These are phyloP conservation scores for Plasmopara muralis DNA, from an alignment of 352 stramenopile species.

Conservation along the genomic window DNA sequence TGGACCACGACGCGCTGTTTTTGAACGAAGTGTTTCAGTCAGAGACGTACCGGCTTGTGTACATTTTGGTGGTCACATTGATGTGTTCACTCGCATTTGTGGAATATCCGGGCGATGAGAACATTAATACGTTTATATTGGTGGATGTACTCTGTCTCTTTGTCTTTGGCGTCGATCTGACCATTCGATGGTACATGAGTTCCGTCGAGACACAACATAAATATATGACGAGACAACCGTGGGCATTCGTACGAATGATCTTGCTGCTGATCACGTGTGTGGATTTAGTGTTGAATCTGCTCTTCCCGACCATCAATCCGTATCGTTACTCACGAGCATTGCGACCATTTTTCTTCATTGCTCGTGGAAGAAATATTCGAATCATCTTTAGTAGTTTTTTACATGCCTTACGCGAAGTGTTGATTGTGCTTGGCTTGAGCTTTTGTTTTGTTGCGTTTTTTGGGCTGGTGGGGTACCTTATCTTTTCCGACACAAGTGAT, in stretches of 20 bases:
- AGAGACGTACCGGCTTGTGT: slow-evolving; percentile 57
- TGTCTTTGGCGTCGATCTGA: slow-evolving; percentile 56
- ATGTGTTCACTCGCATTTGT: slow-evolving; percentile 64
- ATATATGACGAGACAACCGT: slow-evolving; percentile 68
- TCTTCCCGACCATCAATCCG: slow-evolving; percentile 45
- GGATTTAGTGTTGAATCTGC: slow-evolving; percentile 44
- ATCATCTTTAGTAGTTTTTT: slow-evolving; percentile 82
- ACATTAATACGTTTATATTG: slow-evolving; percentile 43
- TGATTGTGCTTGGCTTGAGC: slow-evolving; percentile 60
- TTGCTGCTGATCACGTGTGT: slow-evolving; percentile 47
- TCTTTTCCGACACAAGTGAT: slow-evolving; percentile 68
- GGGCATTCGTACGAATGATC: slow-evolving; percentile 58
- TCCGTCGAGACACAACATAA: slow-evolving; percentile 71
- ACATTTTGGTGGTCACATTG: slow-evolving; percentile 58
- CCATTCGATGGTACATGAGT: slow-evolving; percentile 80
- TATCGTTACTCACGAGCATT: slow-evolving; percentile 62
- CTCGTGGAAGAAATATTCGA: slow-evolving; percentile 67
- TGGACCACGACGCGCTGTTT: slow-evolving; percentile 60
- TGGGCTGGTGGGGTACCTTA: slow-evolving; percentile 60
- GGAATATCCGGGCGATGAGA: slow-evolving; percentile 45
- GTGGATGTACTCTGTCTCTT: slow-evolving; percentile 63
- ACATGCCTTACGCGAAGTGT: slow-evolving; percentile 60
- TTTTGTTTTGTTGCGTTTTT: slow-evolving; percentile 80
- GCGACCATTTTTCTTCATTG: slow-evolving; percentile 76
- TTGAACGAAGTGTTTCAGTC: slow-evolving; percentile 74